Percentiles rank a stretch among this genome's conserved stretches.
Evolutionary conservation across 371 early-diverging fungal species (phyloP).

Genomic region (Mucor plumbeus): DNA sequence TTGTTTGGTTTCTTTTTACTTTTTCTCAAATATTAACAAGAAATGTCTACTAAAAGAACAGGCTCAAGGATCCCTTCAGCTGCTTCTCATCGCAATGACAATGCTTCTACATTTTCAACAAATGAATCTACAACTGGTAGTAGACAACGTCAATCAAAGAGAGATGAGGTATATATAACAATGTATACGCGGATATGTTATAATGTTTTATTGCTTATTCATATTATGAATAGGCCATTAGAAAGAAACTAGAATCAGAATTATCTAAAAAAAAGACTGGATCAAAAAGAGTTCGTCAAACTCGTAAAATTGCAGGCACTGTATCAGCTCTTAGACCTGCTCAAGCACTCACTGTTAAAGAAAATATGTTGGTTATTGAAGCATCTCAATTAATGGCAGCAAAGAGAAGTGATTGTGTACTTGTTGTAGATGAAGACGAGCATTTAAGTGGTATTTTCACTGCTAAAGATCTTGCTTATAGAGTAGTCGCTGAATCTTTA

Average conservation of each 20-base stretch:
- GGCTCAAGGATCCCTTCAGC: constrained; percentile 42
- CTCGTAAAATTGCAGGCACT: constrained; percentile 75
- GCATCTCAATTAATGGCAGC: constrained; percentile 98
- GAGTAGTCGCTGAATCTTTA: constrained; percentile 43
- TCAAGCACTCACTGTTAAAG: constrained; percentile 90
- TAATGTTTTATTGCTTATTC: neutral
- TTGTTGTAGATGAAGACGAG: constrained; percentile 90
- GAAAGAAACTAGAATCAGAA: constrained; percentile 77
- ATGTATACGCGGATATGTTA: neutral
- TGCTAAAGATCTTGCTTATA: constrained; percentile 49
- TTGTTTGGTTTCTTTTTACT: constrained; percentile 9
- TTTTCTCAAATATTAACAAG: neutral
- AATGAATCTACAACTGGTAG: constrained; percentile 29
- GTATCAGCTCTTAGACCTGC: constrained; percentile 91
- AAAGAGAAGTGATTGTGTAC: constrained; percentile 91
- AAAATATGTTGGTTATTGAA: constrained; percentile 87
- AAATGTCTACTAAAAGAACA: constrained; percentile 22
- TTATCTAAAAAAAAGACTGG: constrained; percentile 64
- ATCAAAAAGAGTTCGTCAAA: constrained; percentile 40
- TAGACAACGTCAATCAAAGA: constrained; percentile 50
- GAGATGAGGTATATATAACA: constrained; percentile 41
- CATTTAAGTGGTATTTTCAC: constrained; percentile 95
- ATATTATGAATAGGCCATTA: constrained; percentile 54
- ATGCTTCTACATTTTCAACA: constrained; percentile 23
- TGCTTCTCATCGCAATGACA: constrained; percentile 34